These are phyloP conservation scores for Tolypocladium tundrense DNA, from an alignment of 2,329 filamentous ascomycete genomes.

Conservation along the genomic window DNA sequence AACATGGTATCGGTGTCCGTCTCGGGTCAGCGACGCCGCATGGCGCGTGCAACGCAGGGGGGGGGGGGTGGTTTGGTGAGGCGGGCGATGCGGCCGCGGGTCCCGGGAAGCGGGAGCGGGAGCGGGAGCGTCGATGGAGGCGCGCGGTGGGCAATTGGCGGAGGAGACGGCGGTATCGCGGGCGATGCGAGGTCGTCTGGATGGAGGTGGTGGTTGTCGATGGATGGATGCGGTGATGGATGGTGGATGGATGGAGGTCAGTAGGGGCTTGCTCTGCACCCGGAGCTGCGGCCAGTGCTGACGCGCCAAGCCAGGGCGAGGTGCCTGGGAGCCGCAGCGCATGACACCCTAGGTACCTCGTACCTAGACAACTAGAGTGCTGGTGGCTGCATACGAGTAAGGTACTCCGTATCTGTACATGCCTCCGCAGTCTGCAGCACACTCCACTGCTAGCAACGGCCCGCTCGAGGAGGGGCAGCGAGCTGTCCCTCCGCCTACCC, in stretches of 20 bases:
- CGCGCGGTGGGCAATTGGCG: background rate
- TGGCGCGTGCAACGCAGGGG: slow-evolving; percentile 15
- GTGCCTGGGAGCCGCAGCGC: background rate
- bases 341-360: too few relatives aligned
- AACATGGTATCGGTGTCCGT: slow-evolving; percentile 36
- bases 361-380: background rate
- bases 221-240: background rate
- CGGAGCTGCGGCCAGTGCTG: background rate
- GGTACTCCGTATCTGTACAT: too few relatives aligned
- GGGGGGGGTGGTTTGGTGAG: background rate
- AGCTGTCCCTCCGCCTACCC: too few relatives aligned
- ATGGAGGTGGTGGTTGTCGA: background rate
- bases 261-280: background rate
- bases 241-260: background rate
- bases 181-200: background rate
- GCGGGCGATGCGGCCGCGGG: background rate
- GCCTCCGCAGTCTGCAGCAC: too few relatives aligned
- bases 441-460: too few relatives aligned
- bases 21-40: slow-evolving; percentile 27
- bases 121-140: background rate
- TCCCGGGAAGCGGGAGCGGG: background rate
- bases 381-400: too few relatives aligned
- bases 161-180: background rate
- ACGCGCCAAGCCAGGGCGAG: background rate
- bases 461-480: too few relatives aligned